Base-by-base conservation (phyloP, 192 early-diverging fungal genomes). In the Spizellomyces punctatus region DNA sequence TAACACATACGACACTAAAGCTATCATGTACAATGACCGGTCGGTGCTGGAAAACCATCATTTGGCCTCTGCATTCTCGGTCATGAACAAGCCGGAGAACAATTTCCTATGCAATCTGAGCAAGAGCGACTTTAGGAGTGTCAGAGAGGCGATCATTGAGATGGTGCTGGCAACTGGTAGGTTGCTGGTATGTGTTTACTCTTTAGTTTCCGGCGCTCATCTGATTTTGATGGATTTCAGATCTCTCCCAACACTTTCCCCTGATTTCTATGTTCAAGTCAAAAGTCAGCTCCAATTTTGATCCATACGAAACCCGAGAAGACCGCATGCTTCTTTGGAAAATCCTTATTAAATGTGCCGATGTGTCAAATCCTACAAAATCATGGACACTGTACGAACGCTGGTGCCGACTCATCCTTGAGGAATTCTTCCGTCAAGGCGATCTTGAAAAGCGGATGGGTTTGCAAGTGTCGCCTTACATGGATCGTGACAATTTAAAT, bases 41-140 rank as follows among this genome's bases (percentile, higher is more conserved):
- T 76, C 83, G 1, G 81, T 88, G 6, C 73, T 88, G 6, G 86
- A 88, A 63, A 83, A 83, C 54, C 81, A 85, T 70, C 86, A 88
- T 56, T 62, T 76, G 16, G 79, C 86, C 4, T 63, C 75, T 10
- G 73, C 82, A 8, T 88, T 81, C 54, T 17, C 41, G 49, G 12
- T 84, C 10, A 58, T 88, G 52, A 48, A 43, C 43, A 45, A 71
- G 47, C 63, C 71, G 16, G 76, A 85, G 66, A 76, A 77, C 72
- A 83, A 86, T 64, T 83, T 86, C 67, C 63, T 86, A 64, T 22
- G 71, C 8, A 62, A 82, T 49, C 48, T 86, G 47, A 45, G 67
- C 6, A 69, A 67, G 58, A 72, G 56, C 7, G 76, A 81, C 45
- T 79, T 76, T 63, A 76, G 77, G 68, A 50, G 63, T 16, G 64